These are phyloP conservation scores for Epichloe hybrida DNA, from an alignment of 2,329 filamentous ascomycete genomes.

Conservation along the genomic window DNA sequence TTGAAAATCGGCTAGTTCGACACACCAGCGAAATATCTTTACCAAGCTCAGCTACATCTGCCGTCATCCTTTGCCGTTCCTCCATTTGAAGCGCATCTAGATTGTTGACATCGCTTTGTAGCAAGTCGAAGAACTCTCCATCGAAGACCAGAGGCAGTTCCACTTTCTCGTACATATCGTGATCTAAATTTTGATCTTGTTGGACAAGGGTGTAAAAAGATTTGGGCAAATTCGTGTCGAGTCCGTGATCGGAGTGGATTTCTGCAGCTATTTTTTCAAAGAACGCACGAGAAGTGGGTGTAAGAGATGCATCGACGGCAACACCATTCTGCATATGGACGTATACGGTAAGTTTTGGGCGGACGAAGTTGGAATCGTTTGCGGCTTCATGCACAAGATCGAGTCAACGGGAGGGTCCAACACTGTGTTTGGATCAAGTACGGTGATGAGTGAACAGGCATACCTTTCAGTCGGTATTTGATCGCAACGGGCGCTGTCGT, in stretches of 20 bases:
- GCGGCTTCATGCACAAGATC: conserved; percentile 15
- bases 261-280: conserved; percentile 45
- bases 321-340: conserved; percentile 53
- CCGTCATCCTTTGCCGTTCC: conserved; percentile 50
- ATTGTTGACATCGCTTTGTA: conserved; percentile 56
- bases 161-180: conserved; percentile 26
- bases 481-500: conserved; percentile 32
- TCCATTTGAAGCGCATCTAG: conserved; percentile 54
- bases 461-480: conserved; percentile 43
- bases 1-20: conserved; percentile 47
- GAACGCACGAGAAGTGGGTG: conserved; percentile 49
- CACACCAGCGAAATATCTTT: conserved; percentile 50
- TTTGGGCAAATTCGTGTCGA: background rate
- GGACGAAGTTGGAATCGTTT: conserved; percentile 34
- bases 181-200: background rate
- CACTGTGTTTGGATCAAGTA: background rate
- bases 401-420: background rate
- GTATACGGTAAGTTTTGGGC: conserved; percentile 57
- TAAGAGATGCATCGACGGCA: conserved; percentile 54
- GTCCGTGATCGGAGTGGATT: conserved; percentile 13
- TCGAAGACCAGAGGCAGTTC: conserved; percentile 68
- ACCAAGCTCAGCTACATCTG: conserved; percentile 51
- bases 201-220: background rate
- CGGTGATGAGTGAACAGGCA: background rate
- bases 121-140: conserved; percentile 63